phyloP scores from a whole-genome alignment of 2,329 filamentous ascomycete species.

The Alternaria sp. region DNA sequence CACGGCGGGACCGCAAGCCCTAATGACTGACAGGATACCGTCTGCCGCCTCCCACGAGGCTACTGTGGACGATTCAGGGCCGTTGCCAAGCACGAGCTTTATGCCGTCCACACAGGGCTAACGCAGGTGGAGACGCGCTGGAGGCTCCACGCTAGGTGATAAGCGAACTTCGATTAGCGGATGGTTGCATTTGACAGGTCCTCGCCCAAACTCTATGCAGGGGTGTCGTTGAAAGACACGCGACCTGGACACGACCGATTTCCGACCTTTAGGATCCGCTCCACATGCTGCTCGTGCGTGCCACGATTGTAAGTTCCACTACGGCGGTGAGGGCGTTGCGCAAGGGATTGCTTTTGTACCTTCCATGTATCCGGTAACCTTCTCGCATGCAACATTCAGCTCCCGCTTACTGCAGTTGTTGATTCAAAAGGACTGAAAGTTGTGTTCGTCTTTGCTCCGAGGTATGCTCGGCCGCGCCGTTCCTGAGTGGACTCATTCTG shows the following conservation, averaged over 20 bases:
- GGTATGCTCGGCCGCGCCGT: background rate
- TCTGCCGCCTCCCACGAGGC: constrained; percentile 7
- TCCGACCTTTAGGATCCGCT: constrained; percentile 1
- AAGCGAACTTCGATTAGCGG: constrained; percentile 9
- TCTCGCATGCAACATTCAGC: background rate
- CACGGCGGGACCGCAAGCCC: constrained; percentile 7
- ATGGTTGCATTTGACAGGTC: constrained; percentile 17
- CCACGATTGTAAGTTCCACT: constrained; percentile 1
- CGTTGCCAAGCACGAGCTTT: constrained; percentile 15
- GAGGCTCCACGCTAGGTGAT: constrained; percentile 8
- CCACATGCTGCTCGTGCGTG: background rate
- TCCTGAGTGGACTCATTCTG: background rate
- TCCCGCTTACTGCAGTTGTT: background rate
- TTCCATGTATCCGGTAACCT: background rate
- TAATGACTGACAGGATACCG: constrained; percentile 13
- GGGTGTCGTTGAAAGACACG: background rate
- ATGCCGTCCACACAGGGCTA: constrained; percentile 12
- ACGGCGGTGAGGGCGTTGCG: background rate
- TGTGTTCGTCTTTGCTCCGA: background rate
- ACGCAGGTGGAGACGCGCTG: constrained; percentile 5
- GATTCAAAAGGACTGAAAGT: background rate
- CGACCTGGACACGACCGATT: background rate
- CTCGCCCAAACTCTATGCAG: constrained; percentile 7
- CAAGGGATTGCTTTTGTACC: background rate
- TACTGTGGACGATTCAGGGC: constrained; percentile 10